phyloP scores from a whole-genome alignment of 2,329 filamentous ascomycete species.

The Penicillium sp. region DNA sequence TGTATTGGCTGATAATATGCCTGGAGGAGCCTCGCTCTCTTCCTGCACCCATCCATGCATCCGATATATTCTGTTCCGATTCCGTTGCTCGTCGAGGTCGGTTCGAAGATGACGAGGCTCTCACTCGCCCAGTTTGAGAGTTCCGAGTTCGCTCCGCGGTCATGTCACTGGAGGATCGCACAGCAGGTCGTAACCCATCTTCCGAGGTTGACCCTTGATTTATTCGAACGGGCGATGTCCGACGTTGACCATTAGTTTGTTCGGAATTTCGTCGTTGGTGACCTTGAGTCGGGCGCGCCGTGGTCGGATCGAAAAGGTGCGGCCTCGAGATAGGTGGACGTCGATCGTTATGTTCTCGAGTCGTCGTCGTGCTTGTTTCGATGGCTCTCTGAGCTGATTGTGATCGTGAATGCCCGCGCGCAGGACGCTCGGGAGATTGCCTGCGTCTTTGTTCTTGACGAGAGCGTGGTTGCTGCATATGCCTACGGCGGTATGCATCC shows the following conservation, averaged over 20 bases:
- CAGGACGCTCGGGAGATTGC: conserved; percentile 31
- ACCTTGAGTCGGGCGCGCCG: conserved; percentile 19
- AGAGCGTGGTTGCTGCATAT: conserved; percentile 48
- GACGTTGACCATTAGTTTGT: conserved; percentile 30
- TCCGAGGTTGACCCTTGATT: conserved; percentile 37
- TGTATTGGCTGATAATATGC: conserved; percentile 22
- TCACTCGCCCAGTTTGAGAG: conserved; percentile 25
- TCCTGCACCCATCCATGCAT: conserved; percentile 22
- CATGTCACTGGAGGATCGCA: conserved; percentile 39
- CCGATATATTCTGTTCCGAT: conserved; percentile 30
- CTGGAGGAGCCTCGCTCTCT: conserved; percentile 25
- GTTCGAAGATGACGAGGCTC: conserved; percentile 25
- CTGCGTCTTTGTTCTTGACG: conserved; percentile 37
- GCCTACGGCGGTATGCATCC: conserved; percentile 77
- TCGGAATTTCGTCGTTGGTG: conserved; percentile 41
- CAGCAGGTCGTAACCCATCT: conserved; percentile 31
- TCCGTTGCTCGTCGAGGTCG: conserved; percentile 34
- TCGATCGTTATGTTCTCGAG: conserved; percentile 20
- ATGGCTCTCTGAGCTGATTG: conserved; percentile 29
- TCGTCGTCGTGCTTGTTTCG: conserved; percentile 15
- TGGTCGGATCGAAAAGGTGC: conserved; percentile 33
- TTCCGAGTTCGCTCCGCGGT: conserved; percentile 30
- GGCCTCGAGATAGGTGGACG: conserved; percentile 33
- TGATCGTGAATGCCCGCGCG: conserved; percentile 30
- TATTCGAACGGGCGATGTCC: conserved; percentile 34